Evolutionary conservation across 75 land plant species (phyloP).

Genomic region (Gnetum montanum): DNA sequence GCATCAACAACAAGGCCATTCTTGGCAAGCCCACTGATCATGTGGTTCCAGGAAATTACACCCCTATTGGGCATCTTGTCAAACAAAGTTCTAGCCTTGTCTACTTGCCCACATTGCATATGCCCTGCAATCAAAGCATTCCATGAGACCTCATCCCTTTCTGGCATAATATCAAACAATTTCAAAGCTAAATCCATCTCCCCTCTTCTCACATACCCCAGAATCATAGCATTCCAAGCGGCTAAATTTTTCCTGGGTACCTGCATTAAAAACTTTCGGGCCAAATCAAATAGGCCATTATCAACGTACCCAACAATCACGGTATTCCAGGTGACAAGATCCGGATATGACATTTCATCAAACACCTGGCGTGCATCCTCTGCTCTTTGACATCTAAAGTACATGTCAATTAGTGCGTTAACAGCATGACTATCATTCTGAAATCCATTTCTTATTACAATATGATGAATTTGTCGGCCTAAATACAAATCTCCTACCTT

Average conservation of each 20-base stretch:
- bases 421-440: conserved; percentile 4
- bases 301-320: conserved; percentile 7
- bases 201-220: conserved; percentile 14
- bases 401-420: conserved; percentile 13
- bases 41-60: conserved; percentile 15
- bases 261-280: conserved; percentile 2
- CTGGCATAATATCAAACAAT: conserved; percentile 1
- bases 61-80: conserved; percentile 10
- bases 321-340: conserved; percentile 10
- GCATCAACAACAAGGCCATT: conserved; percentile 3
- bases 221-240: conserved; percentile 9
- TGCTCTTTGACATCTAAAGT: conserved; percentile 5
- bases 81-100: conserved; percentile 8
- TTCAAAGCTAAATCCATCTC: conserved; percentile 3
- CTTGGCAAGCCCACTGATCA: conserved; percentile 6
- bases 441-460: conserved; percentile 6
- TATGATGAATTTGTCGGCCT: neutral
- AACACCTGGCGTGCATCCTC: conserved; percentile 15
- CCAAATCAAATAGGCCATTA: conserved; percentile 5
- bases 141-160: neutral
- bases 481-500: conserved; percentile 3
- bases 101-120: conserved; percentile 3
- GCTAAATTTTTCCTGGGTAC: conserved; percentile 4
- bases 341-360: conserved; percentile 7
- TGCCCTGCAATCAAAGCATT: conserved; percentile 14